Percentiles rank a stretch among this genome's conserved stretches.
Conservation (phyloP, 768 basidiomycete species). For the Hemileccinum impolitum region DNA sequence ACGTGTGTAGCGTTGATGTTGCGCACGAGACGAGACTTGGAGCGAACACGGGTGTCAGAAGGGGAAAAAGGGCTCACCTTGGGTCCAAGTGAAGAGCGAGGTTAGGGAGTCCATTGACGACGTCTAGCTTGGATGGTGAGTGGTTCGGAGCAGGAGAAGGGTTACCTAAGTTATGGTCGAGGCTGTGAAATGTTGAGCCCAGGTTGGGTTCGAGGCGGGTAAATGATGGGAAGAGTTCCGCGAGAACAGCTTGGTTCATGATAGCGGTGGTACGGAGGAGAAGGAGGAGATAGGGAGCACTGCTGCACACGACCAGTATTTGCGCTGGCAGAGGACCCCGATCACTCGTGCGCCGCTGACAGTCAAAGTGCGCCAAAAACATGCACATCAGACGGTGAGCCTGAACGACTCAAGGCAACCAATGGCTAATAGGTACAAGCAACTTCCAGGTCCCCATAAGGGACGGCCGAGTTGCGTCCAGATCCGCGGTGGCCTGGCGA, state of each 20-base stretch:
- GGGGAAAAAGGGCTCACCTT: conserved; percentile 52
- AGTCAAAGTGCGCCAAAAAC: too few relatives aligned
- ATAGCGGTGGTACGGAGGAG: conserved; percentile 3
- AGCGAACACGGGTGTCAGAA: conserved; percentile 12
- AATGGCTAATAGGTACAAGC: conserved; percentile 8
- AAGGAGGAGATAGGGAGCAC: neutral
- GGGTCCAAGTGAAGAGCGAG: conserved; percentile 54
- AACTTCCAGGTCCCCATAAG: too few relatives aligned
- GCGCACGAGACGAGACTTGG: conserved; percentile 24
- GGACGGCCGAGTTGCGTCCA: too few relatives aligned
- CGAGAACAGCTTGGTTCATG: conserved; percentile 14
- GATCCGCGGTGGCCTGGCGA: conserved; percentile 10
- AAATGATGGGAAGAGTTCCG: conserved; percentile 9
- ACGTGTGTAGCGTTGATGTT: conserved; percentile 10
- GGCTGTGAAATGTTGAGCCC: neutral
- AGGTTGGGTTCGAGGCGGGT: neutral
- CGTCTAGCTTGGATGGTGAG: conserved; percentile 40
- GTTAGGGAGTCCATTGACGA: conserved; percentile 61
- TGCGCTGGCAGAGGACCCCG: conserved; percentile 1
- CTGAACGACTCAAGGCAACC: neutral
- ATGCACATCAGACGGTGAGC: too few relatives aligned
- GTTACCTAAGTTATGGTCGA: neutral
- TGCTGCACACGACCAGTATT: conserved; percentile 25
- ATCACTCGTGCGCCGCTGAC: neutral
- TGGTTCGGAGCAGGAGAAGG: conserved; percentile 29